phyloP scores from a whole-genome alignment of 2,329 filamentous ascomycete genomes.

The Apiospora kogelbergensis region DNA sequence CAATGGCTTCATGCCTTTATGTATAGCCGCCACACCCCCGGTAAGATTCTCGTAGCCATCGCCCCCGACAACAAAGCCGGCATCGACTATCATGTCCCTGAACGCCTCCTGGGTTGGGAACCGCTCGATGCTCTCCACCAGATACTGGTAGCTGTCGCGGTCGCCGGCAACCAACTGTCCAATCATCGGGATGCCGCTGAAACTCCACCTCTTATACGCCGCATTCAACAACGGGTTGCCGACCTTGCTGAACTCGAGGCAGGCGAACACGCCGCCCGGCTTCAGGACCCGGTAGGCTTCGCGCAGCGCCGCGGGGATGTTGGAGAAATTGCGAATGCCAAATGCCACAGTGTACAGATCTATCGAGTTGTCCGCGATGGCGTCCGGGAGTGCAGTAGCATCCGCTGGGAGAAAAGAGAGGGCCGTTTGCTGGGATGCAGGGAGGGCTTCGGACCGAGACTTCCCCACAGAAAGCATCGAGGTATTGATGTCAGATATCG shows the following conservation, averaged over 20 bases:
- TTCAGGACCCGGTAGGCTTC: constrained; percentile 89
- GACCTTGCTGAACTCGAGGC: constrained; percentile 87
- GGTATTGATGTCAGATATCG: constrained; percentile 93
- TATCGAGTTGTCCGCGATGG: constrained; percentile 68
- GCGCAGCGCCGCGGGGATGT: constrained; percentile 78
- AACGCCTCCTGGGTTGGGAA: constrained; percentile 89
- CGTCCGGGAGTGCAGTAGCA: constrained; percentile 68
- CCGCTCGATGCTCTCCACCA: constrained; percentile 94
- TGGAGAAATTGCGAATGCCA: constrained; percentile 94
- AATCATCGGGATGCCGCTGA: constrained; percentile 89
- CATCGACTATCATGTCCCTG: constrained; percentile 76
- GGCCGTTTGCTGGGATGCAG: constrained; percentile 54
- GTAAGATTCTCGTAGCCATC: constrained; percentile 88
- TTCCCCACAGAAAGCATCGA: constrained; percentile 89
- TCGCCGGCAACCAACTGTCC: constrained; percentile 94
- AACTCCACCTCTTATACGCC: constrained; percentile 94
- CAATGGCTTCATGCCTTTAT: constrained; percentile 88
- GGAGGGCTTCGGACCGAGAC: constrained; percentile 66
- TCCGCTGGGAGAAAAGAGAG: constrained; percentile 85
- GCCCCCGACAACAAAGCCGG: constrained; percentile 83
- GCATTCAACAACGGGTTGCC: constrained; percentile 78
- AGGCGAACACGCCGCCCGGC: constrained; percentile 94
- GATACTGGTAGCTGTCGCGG: constrained; percentile 94
- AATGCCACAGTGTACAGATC: constrained; percentile 98
- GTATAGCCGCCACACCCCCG: constrained; percentile 89